These are phyloP conservation scores for Diaporthe amygdali DNA, from an alignment of 2,329 filamentous ascomycete genomes.

Conservation along the genomic window DNA sequence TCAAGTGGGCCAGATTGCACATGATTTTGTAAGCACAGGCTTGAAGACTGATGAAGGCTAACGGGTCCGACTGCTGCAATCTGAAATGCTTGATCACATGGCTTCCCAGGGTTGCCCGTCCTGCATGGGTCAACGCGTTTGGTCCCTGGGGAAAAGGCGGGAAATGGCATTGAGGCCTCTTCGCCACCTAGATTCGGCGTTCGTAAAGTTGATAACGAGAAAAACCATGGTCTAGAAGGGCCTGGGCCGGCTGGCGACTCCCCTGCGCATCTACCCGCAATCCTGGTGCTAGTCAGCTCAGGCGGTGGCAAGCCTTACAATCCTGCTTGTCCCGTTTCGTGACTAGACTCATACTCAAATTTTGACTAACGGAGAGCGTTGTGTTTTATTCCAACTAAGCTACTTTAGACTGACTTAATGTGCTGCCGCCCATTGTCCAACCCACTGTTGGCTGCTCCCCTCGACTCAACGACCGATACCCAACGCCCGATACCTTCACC, in stretches of 20 bases:
- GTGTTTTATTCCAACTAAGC: neutral
- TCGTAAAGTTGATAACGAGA: neutral
- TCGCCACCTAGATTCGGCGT: neutral
- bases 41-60: too few species aligned
- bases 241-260: neutral
- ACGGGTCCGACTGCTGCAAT: neutral
- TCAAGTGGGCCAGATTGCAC: neutral
- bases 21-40: neutral
- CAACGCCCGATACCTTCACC: too few species aligned
- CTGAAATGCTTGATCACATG: neutral
- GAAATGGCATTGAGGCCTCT: neutral
- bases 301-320: neutral
- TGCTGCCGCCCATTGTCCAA: neutral
- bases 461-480: too few species aligned
- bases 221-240: neutral
- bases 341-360: too few species aligned
- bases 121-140: too few species aligned
- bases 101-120: too few species aligned
- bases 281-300: neutral
- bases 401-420: neutral
- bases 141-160: neutral
- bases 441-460: too few species aligned
- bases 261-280: neutral
- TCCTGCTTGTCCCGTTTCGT: neutral
- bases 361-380: neutral